phyloP scores from a whole-genome alignment of 208 protist species.

The Wallacemonas collosoma region DNA sequence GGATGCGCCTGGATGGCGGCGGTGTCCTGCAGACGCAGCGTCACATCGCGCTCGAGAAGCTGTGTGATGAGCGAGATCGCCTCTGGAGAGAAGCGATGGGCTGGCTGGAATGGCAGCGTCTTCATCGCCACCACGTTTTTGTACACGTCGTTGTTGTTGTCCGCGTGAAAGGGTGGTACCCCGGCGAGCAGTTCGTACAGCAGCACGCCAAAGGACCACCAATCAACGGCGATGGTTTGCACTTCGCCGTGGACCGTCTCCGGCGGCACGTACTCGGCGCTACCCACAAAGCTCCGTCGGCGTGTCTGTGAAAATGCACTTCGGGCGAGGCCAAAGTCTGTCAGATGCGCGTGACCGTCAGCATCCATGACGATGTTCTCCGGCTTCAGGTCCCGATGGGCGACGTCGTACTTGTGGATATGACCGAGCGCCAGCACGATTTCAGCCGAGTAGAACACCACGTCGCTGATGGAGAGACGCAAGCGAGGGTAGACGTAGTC shows the following conservation, averaged over 20 bases:
- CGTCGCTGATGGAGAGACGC: conserved; percentile 43
- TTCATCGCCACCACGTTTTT: conserved; percentile 64
- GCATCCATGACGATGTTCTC: conserved; percentile 88
- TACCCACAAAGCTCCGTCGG: conserved; percentile 89
- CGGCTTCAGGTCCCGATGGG: conserved; percentile 89
- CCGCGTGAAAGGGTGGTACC: conserved; percentile 91
- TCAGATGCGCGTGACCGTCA: conserved; percentile 84
- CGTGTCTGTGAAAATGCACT: conserved; percentile 60
- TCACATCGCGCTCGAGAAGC: conserved; percentile 57
- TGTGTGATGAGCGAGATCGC: conserved; percentile 59
- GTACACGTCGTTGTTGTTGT: conserved; percentile 84
- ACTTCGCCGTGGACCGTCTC: conserved; percentile 88
- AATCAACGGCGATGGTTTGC: conserved; percentile 96
- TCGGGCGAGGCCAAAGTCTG: conserved; percentile 91
- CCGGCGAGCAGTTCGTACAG: conserved; percentile 95
- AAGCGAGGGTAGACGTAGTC: conserved; percentile 84
- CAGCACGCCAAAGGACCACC: conserved; percentile 96
- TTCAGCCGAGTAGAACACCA: conserved; percentile 90
- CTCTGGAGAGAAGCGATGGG: conserved; percentile 52
- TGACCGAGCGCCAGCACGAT: conserved; percentile 89
- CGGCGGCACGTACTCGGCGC: conserved; percentile 89
- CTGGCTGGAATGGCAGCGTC: conserved; percentile 36
- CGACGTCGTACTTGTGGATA: conserved; percentile 85
- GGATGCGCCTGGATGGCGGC: conserved; percentile 57
- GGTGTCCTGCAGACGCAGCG: conserved; percentile 41